These are phyloP conservation scores for Begonia peltatifolia DNA, from an alignment of 306 rosid species.

Conservation along the genomic window DNA sequence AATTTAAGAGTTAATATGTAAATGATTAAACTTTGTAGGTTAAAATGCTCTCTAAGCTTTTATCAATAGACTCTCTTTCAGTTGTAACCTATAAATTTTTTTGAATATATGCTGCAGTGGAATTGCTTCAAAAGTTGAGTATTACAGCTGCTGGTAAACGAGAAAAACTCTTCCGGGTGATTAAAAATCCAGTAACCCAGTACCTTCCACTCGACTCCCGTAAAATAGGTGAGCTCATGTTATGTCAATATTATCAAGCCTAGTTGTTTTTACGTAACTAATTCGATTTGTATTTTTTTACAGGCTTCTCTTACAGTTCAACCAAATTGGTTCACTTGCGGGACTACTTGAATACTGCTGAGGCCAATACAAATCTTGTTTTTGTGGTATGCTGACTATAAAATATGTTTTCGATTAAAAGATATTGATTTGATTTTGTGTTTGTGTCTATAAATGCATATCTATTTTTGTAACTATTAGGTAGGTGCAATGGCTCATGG, in stretches of 20 bases:
- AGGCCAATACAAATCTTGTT: constrained; percentile 32
- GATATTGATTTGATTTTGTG: background rate
- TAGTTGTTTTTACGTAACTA: background rate
- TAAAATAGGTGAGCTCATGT: constrained; percentile 41
- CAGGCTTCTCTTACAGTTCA: constrained; percentile 64
- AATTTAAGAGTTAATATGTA: too few relatives aligned
- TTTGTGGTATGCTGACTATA: constrained; percentile 54
- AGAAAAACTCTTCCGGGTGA: constrained; percentile 54
- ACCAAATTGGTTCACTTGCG: constrained; percentile 44
- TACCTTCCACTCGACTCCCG: constrained; percentile 55
- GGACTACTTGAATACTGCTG: constrained; percentile 23
- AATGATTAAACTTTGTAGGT: too few relatives aligned
- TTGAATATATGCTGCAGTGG: constrained; percentile 36
- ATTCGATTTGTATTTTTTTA: background rate
- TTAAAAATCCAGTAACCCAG: constrained; percentile 77
- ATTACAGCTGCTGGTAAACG: constrained; percentile 71
- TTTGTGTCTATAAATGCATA: background rate
- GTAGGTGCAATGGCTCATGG: constrained; percentile 91
- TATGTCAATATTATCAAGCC: constrained; percentile 1
- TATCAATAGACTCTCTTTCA: background rate
- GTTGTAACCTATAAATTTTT: background rate
- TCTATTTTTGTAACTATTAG: constrained; percentile 22
- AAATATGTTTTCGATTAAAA: background rate
- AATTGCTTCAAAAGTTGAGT: constrained; percentile 71
- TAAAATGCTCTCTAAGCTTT: background rate